phyloP scores from a whole-genome alignment of 208 protist genomes.

The Porcisia hertigi region DNA sequence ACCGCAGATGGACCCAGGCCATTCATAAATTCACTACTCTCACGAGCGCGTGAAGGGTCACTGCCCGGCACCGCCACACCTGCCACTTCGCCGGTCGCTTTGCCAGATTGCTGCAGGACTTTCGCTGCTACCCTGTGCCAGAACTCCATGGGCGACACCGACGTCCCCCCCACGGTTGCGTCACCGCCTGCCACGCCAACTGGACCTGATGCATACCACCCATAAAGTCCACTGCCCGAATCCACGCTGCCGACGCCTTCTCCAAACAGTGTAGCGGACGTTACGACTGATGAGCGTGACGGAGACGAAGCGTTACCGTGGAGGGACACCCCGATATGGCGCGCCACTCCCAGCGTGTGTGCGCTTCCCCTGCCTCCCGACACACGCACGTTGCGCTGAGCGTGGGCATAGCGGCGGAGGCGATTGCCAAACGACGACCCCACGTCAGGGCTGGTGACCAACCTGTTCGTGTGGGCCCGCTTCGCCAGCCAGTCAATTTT shows the following conservation, averaged over 20 bases:
- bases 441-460: neutral
- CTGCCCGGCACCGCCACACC: neutral
- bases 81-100: neutral
- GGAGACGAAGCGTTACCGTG: neutral
- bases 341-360: neutral
- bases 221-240: neutral
- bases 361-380: neutral
- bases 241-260: neutral
- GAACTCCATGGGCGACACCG: conserved; percentile 21
- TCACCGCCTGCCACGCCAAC: neutral
- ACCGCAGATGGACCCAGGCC: neutral
- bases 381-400: neutral
- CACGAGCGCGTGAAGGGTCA: conserved; percentile 1
- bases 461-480: neutral
- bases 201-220: neutral
- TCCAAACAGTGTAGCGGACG: neutral
- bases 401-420: neutral
- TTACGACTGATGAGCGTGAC: neutral
- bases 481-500: neutral
- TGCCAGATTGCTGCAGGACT: conserved; percentile 18
- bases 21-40: neutral
- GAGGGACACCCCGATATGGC: neutral
- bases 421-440: neutral
- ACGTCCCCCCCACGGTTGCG: neutral
- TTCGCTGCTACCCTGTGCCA: conserved; percentile 26